phyloP scores from a whole-genome alignment of 306 rosid species.

The Castanopsis chinensis region DNA sequence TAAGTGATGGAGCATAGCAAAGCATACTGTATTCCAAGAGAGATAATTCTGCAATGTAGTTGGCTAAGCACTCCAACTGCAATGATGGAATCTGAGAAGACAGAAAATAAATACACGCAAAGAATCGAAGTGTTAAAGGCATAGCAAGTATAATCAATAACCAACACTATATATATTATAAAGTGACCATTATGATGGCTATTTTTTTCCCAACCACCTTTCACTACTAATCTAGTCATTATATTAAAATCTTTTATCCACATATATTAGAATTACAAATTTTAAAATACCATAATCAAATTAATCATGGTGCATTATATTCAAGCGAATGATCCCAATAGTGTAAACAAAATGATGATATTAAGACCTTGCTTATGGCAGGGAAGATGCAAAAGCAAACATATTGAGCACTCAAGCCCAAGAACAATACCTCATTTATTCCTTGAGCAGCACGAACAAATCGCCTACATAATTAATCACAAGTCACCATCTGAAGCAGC shows the following conservation, averaged over 20 bases:
- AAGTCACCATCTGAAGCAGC: conserved; percentile 4
- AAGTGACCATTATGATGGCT: neutral
- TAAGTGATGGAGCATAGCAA: conserved; percentile 69
- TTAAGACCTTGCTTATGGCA: too few relatives aligned
- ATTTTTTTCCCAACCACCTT: too few relatives aligned
- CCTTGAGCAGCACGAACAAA: conserved; percentile 94
- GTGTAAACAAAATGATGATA: neutral
- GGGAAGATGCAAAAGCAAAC: neutral
- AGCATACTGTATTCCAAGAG: conserved; percentile 89
- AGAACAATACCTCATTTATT: conserved; percentile 52
- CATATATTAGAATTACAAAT: neutral
- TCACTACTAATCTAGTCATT: too few relatives aligned
- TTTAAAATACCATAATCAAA: neutral
- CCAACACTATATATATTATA: neutral
- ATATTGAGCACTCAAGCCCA: neutral
- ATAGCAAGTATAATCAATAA: neutral
- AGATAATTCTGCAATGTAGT: conserved; percentile 80
- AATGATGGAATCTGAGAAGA: conserved; percentile 49
- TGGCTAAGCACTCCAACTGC: conserved; percentile 87
- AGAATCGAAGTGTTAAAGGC: neutral
- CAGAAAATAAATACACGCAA: neutral
- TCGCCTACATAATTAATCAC: conserved; percentile 46
- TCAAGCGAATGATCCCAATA: neutral
- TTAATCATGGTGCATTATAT: neutral
- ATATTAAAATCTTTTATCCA: too few relatives aligned